Base-by-base conservation (phyloP, 345 rosid species). In the Brassica cretica region DNA sequence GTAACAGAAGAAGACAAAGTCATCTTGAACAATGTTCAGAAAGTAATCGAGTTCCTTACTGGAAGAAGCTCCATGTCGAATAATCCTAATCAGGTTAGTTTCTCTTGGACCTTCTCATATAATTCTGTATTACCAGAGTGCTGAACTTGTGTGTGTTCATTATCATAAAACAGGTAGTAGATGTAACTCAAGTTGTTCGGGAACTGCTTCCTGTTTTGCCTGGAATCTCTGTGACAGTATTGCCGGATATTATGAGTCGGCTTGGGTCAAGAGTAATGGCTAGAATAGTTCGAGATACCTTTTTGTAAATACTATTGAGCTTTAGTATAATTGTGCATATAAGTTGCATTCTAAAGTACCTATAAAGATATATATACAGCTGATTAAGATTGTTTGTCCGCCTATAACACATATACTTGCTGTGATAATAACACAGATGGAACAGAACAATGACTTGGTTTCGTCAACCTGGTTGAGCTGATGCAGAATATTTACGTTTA, bases 201-300 rank as follows among this genome's bases (percentile, higher is more conserved):
- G 94, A 90, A 78, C 82, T 93, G 82, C 94, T 91, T 72, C 94
- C 94, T 0, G 86, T 88, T 72, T 86, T 91, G 84, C 98, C 96
- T 8, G 91, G 97, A 60, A 85, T 91, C 82, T 88, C 97, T 4
- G 92, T 81, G 10, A 87, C 46, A 63, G 84, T 91, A 72, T 86
- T 93, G 7, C 98, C 98, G 5, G 97, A 93, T 58, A 86, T 93
- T 37, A 21, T 90, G 56, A 82, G 83, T 32, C 86, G 98, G 76
- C 86, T 93, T 71, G 85, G 94, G 71, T 91, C 98, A 56, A 85
- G 97, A 35, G 83, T 87, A 56, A 70, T 89, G 77, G 97, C 98
- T 2, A 91, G 97, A 41, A 25, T 91, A 53, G 87, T 93, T 53
- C 85, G 94, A 33, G 95, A 91, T 71, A 69, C 90, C 62, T 80